Percentiles rank a stretch among this genome's conserved stretches.
Conservation (phyloP, 441 rosid species). For the Erysimum cheiri region DNA sequence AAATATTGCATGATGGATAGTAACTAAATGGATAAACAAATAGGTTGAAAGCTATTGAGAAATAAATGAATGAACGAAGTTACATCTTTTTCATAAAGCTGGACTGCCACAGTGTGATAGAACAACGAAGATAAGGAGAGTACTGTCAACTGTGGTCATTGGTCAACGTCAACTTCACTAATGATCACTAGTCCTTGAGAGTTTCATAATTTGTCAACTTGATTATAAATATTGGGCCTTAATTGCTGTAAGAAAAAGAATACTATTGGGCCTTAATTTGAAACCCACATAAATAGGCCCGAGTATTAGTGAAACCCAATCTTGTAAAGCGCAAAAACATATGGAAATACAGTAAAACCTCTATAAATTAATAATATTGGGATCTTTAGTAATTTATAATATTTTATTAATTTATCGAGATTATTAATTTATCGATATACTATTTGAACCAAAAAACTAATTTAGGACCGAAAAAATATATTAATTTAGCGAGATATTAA, state of each 20-base stretch:
- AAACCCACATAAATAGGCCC: neutral
- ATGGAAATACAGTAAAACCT: neutral
- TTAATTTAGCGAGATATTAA: too few relatives aligned
- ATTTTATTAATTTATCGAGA: too few relatives aligned
- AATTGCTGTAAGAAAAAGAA: too few relatives aligned
- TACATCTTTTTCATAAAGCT: slow-evolving; percentile 40
- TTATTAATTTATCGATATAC: too few relatives aligned
- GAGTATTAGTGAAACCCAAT: slow-evolving; percentile 1
- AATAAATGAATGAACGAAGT: slow-evolving; percentile 27
- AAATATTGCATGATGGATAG: neutral
- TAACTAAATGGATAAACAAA: neutral
- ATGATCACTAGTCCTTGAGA: neutral
- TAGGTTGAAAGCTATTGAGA: slow-evolving; percentile 7
- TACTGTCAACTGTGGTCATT: slow-evolving; percentile 9
- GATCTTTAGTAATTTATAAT: too few relatives aligned
- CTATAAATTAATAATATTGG: too few relatives aligned
- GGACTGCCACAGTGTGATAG: slow-evolving; percentile 32
- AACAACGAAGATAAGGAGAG: slow-evolving; percentile 28
- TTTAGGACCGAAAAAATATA: too few relatives aligned
- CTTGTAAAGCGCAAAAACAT: too few relatives aligned
- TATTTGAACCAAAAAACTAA: too few relatives aligned
- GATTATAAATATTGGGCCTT: slow-evolving; percentile 30
- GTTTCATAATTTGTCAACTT: neutral
- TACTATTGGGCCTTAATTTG: neutral
- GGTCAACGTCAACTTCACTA: slow-evolving; percentile 29